Evolutionary conservation across 2,329 filamentous ascomycete genomes (phyloP).

Genomic region (Penicillium sp.): DNA sequence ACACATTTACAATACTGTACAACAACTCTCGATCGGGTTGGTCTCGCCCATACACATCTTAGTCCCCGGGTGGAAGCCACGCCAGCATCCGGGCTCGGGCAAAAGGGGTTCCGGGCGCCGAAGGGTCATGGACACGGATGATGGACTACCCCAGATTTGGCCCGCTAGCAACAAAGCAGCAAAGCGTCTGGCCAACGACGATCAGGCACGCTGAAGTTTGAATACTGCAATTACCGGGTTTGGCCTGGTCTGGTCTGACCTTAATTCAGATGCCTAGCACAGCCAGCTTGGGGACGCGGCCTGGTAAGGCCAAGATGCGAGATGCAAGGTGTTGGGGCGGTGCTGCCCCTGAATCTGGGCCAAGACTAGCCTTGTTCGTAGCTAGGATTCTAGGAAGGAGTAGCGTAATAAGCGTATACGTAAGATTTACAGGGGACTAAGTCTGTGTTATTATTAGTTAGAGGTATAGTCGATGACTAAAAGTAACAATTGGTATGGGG

Average conservation of each 20-base stretch:
- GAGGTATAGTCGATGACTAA: background rate
- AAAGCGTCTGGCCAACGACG: background rate
- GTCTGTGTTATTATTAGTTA: background rate
- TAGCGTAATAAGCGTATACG: background rate
- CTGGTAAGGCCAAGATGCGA: background rate
- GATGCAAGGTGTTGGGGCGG: background rate
- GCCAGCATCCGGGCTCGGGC: conserved; percentile 21
- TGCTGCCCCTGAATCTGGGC: background rate
- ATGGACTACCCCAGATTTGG: conserved; percentile 22
- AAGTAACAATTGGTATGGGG: background rate
- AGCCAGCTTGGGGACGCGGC: background rate
- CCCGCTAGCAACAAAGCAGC: background rate
- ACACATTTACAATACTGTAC: background rate
- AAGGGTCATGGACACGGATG: background rate
- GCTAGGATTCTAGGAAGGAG: too few species aligned
- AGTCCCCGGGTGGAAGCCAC: conserved; percentile 8
- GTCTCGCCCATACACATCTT: background rate
- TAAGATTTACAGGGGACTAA: background rate
- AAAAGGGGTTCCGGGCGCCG: conserved; percentile 22
- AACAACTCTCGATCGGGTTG: background rate
- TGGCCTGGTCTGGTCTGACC: background rate
- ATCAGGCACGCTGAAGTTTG: background rate
- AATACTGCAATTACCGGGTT: background rate
- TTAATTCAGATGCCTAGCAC: conserved; percentile 1
- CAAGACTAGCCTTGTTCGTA: background rate